These are phyloP conservation scores for Paraphaeosphaeria sporulosa DNA, from an alignment of 2,329 filamentous ascomycete genomes.

Conservation along the genomic window DNA sequence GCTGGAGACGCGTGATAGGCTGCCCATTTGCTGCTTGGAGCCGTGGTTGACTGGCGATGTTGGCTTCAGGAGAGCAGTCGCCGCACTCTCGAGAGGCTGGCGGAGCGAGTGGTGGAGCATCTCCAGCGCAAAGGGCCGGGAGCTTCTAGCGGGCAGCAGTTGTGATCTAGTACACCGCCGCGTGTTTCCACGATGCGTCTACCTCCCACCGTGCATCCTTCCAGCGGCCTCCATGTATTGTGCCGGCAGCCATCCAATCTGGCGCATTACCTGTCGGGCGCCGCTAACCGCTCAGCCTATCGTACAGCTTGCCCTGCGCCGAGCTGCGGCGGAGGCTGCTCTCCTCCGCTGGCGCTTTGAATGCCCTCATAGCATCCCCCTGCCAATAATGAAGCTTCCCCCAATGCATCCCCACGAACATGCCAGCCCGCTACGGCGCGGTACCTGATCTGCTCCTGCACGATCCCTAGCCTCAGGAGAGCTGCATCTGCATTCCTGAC, in stretches of 20 bases:
- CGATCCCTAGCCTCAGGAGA: slow-evolving; percentile 35
- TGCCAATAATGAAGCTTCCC: slow-evolving; percentile 43
- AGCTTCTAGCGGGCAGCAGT: slow-evolving; percentile 28
- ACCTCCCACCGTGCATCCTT: slow-evolving; percentile 30
- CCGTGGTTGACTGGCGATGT: slow-evolving; percentile 19
- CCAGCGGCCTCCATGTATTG: slow-evolving; percentile 34
- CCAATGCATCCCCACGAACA: slow-evolving; percentile 40
- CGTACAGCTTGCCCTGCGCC: slow-evolving; percentile 27
- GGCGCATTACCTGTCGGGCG: slow-evolving; percentile 24
- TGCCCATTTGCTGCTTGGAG: slow-evolving; percentile 29
- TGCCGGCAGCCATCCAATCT: slow-evolving; percentile 38
- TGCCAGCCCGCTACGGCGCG: slow-evolving; percentile 40
- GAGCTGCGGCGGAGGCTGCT: slow-evolving; percentile 31
- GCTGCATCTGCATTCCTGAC: slow-evolving; percentile 40
- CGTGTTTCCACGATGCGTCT: slow-evolving; percentile 16
- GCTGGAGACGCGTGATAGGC: slow-evolving; percentile 20
- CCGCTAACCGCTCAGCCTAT: slow-evolving; percentile 26
- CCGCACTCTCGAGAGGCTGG: background rate
- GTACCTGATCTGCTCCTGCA: slow-evolving; percentile 39
- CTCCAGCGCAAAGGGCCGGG: slow-evolving; percentile 16
- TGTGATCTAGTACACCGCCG: slow-evolving; percentile 14
- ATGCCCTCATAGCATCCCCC: slow-evolving; percentile 37
- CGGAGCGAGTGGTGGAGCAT: slow-evolving; percentile 23
- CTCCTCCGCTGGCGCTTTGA: slow-evolving; percentile 30
- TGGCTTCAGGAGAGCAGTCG: slow-evolving; percentile 29